Evolutionary conservation across 169 alveolate genomes (phyloP), one percentile per base, ranked within the genome.

Genomic region (Cardiosporidium cionae): DNA sequence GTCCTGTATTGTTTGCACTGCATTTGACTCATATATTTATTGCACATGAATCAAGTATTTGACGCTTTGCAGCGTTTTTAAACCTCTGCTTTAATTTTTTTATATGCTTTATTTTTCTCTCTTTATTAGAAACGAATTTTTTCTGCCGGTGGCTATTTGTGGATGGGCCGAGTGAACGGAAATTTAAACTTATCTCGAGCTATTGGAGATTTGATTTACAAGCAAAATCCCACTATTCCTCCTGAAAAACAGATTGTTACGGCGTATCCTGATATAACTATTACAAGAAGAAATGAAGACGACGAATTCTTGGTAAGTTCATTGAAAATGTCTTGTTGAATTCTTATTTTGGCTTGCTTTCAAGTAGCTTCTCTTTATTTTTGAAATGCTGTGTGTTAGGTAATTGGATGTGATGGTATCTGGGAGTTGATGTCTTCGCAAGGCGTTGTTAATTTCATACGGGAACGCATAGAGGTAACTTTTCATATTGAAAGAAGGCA

Each of bases 111-210:
- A n/a, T n/a, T n/a, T 65, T 83, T 93, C 52, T 92, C 92, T n/a
- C 89, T 81, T 67, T 99, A 97, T 78, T 27, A 66, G 80, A 70
- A 37, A 16, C 80, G 81, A 31, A 79, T 72, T 25, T 58, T 64
- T 52, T 65, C 67, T 3, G 81, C 82, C 0, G 85, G 85, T 7
- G 81, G 82, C 3, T 72, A 52, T 63, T 32, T 73, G n/a, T 72
- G 79, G 72, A 28, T 80, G 81, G 82, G 85, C 0, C 74, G 89
- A 28, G 84, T 83, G 4, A 83, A 83, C 52, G 89, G 89, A 16
- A 81, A 84, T 52, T 54, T 84, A 78, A 84, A 84, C 64, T 68
- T 84, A 37, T 68, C 82, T 52, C 78, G 89, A 0, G 86, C 89
- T n/a, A 34, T 84, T 16, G 89, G 89, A 0, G 89, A 84, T 29